A percentile compares a stretch with the other conserved stretches of the same genome.
phyloP scores from a whole-genome alignment of 31 red algal genomes.

The Asparagopsis taxiformis region DNA sequence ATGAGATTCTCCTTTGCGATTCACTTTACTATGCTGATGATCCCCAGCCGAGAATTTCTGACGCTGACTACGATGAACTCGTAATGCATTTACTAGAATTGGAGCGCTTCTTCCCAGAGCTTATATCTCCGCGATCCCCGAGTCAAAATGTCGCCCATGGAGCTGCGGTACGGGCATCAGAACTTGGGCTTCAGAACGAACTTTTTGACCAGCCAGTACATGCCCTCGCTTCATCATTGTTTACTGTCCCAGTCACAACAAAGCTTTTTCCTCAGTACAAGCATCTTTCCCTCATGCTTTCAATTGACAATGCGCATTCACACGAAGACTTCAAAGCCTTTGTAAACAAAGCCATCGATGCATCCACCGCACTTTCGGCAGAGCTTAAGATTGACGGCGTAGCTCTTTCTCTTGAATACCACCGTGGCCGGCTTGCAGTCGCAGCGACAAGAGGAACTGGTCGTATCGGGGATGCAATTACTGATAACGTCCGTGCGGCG shows the following conservation, averaged over 20 bases:
- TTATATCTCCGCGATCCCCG: slow-evolving; percentile 57
- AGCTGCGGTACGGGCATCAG: slow-evolving; percentile 20
- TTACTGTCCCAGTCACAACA: slow-evolving; percentile 24
- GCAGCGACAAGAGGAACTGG: slow-evolving; percentile 83
- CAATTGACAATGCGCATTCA: slow-evolving; percentile 65
- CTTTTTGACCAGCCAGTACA: slow-evolving; percentile 7
- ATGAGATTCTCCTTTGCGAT: slow-evolving; percentile 64
- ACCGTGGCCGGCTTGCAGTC: slow-evolving; percentile 27
- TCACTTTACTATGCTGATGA: slow-evolving; percentile 65
- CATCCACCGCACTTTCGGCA: slow-evolving; percentile 7
- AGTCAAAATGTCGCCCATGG: slow-evolving; percentile 65
- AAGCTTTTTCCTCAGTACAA: slow-evolving; percentile 50
- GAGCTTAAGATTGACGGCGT: slow-evolving; percentile 93
- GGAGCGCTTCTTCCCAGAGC: slow-evolving; percentile 60
- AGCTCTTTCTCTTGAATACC: slow-evolving; percentile 65
- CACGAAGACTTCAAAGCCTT: slow-evolving; percentile 51
- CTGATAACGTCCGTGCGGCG: slow-evolving; percentile 57
- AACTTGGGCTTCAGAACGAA: slow-evolving; percentile 32
- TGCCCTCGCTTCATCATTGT: slow-evolving; percentile 22
- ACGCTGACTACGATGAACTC: slow-evolving; percentile 81
- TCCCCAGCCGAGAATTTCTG: slow-evolving; percentile 68
- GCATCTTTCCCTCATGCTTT: slow-evolving; percentile 71
- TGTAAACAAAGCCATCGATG: slow-evolving; percentile 25
- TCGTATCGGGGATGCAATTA: slow-evolving; percentile 70
- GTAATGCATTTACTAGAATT: slow-evolving; percentile 55